Base-by-base conservation (phyloP, 208 protist genomes). In the Leishmania gerbilli region DNA sequence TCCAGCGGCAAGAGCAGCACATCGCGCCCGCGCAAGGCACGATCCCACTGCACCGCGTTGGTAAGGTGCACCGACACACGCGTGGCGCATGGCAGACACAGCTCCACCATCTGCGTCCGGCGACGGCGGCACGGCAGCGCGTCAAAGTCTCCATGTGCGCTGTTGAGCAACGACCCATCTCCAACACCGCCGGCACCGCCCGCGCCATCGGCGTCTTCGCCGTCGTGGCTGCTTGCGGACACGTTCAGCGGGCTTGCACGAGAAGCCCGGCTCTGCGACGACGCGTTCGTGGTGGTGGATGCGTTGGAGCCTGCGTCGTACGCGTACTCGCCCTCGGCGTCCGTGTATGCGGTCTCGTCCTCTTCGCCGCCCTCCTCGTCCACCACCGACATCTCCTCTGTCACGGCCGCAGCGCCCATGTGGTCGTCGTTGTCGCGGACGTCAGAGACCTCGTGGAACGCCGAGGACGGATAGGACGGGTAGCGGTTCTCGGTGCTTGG, bases 1-100 rank as follows among this genome's bases (percentile, higher is more conserved):
- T 86, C 82, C 49, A 86, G 79, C 2, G 82, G 77, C 65, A 86
- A 60, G 53, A 86, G 47, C 1, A 86, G 65, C 62, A 86, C 78
- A 45, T 82, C 77, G 15, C 77, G 56, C 0, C 67, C 82, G 24
- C 78, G 78, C 68, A 40, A 56, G 13, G 69, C 51, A 47, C 21
- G 62, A 11, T 65, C 78, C 74, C 82, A 79, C 31, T 77, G 51
- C 62, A 76, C 74, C 7, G 47, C 51, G 34, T 82, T 58, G 17
- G 64, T 60, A 6, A 82, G 49, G 7, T 60, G 72, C 74, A 86
- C 82, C n/a, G 82, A 86, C 47, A 86, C 77, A 49, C 75, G 82
- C 1, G 82, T 82, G 3, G 82, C 82, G 21, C 21, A 42, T 0
- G 82, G 82, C 31, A 86, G 51, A 42, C 53, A 69, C 21, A 86